Percentiles rank a stretch among this genome's conserved stretches.
Evolutionary conservation across 1,139 yeast genomes (phyloP).

Genomic region (Blastobotrys persicus): DNA sequence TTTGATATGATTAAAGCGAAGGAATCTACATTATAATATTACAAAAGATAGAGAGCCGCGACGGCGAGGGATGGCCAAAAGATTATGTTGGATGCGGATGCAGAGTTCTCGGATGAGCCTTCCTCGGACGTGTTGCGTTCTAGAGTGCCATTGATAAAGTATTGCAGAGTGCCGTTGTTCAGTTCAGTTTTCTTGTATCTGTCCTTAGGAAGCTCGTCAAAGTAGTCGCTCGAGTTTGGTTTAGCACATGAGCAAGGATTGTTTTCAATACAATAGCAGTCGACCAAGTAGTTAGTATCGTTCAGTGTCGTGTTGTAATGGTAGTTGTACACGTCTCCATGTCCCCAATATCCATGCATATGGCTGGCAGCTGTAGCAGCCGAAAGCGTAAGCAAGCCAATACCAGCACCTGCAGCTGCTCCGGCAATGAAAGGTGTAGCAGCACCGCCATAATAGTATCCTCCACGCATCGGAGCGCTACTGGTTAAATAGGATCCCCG

Average conservation of each 20-base stretch:
- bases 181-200: conserved; percentile 11
- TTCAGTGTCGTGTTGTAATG: conserved; percentile 24
- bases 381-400: conserved; percentile 19
- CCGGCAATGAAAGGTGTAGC: conserved; percentile 26
- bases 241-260: conserved; percentile 30
- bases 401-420: conserved; percentile 25
- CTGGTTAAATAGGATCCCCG: conserved; percentile 14
- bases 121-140: neutral
- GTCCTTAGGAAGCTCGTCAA: conserved; percentile 22
- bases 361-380: conserved; percentile 13
- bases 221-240: conserved; percentile 21
- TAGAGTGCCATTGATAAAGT: conserved; percentile 10
- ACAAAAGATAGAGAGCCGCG: neutral
- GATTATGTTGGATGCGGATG: neutral
- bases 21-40: neutral
- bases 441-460: conserved; percentile 30
- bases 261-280: conserved; percentile 26
- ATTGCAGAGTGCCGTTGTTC: no score
- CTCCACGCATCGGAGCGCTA: conserved; percentile 16
- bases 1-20: no score
- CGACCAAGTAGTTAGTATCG: conserved; percentile 25
- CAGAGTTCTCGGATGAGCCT: neutral
- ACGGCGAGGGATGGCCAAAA: neutral
- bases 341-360: conserved; percentile 30
- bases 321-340: conserved; percentile 24